Base-by-base conservation (phyloP, 2,329 filamentous ascomycete genomes). In the Penicillium nordicum region DNA sequence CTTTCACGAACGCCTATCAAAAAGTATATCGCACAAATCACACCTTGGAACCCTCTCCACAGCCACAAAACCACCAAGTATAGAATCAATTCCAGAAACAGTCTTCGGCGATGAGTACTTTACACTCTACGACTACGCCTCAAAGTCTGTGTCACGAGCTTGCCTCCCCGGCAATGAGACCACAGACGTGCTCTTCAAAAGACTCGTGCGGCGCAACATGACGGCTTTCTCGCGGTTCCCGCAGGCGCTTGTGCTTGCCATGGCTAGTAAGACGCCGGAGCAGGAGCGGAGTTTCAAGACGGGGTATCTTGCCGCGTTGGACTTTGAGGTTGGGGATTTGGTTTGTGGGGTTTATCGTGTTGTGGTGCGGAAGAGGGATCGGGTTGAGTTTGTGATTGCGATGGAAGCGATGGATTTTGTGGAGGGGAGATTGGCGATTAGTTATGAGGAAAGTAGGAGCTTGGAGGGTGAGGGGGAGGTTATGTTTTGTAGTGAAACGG, bases 141-240 rank as follows among this genome's bases (percentile, higher is more conserved):
- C 62, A 1, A 61, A 63, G 16, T 57, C 64, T 2, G 56, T 70
- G 1, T 50, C 61, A 1, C 64, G 63, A n/a, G 49, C 44, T 6
- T 57, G 57, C 0, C 62, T 71, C 6, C 65, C 67, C 1, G 27
- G 50, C n/a, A 27, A 49, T 8, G 45, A 63, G 4, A 38, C 59
- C 0, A 38, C 57, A 0, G 61, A 67, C 1, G n/a, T 57, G 14
- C 57, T 73, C 5, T 65, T 74, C 43, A 68, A 60, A 16, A 53
- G 60, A 1, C 66, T 74, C 8, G 50, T 72, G 12, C 69, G 71
- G 5, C 68, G 69, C 38, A 75, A 72, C 37, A 72, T 75, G 68
- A 58, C 47, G 4, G 58, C 57, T 0, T 74, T 75, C 40, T 55
- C 68, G n/a, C 64, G 59, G 14, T 67, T 72, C 36, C 72, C 72